Base-by-base conservation (phyloP, 257 asterid species). In the Schizonepeta tenuifolia region DNA sequence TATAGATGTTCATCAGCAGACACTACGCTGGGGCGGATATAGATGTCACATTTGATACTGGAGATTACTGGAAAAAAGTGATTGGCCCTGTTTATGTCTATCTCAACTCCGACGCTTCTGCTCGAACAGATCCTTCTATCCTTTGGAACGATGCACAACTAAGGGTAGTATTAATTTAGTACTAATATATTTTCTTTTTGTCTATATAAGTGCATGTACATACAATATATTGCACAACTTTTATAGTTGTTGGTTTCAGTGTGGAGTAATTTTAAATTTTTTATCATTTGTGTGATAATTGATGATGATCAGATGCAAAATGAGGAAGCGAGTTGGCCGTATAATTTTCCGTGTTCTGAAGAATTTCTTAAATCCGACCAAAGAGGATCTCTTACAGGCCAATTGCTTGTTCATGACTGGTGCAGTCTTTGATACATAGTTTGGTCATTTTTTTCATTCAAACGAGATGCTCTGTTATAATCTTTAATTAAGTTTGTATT, bases 1-100 rank as follows among this genome's bases (percentile, higher is more conserved):
- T 24, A 54, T 63, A 91, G 97, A 74, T 84, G 85, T 89, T 91
- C 78, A 76, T 41, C 1, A 89, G 93, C 81, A 65, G 57, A 14
- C 97, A 91, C 78, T 92, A 92, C 21, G 88, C 88, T 0, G 96
- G 97, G 55, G 58, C 66, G 1, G 90, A 81, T 17, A 53, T 88
- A 14, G 73, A 75, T 8, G 35, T 88, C 38, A 75, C 66, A 47
- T 83, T 92, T 43, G 14, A 44, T 47, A 68, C 35, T 13, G 78
- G 71, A 38, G 93, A 89, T 44, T 17, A 86, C n/a, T 92, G 96
- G 97, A 92, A 85, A 68, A 92, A 88, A 53, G 96, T 89, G 18
- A 4, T 85, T 13, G 97, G 96, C 6, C 97, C 97, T 2, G 76
- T 83, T 26, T 85, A 28, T 76, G 75, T 88, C 11, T 87, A 86